Percentiles rank a stretch among this genome's conserved stretches.
Conservation (phyloP, 192 early-diverging fungal genomes). For the Endogone sp. region DNA sequence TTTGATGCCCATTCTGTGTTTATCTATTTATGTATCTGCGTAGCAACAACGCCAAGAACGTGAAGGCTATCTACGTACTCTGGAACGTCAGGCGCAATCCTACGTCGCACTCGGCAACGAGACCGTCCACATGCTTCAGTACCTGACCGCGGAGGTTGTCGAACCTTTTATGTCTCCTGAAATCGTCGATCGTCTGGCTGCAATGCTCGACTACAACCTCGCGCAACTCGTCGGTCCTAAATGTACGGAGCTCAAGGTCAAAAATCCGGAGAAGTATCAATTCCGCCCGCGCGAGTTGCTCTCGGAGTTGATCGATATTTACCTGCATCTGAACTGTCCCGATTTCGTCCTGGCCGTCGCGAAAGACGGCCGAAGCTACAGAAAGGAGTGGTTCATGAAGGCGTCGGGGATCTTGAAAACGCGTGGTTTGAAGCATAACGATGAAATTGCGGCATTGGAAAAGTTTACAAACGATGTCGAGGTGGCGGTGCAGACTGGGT, state of each 20-base stretch:
- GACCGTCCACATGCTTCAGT: conserved; percentile 90
- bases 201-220: conserved; percentile 98
- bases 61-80: conserved; percentile 45
- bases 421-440: conserved; percentile 57
- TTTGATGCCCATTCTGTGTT: background rate
- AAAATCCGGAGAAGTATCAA: conserved; percentile 80
- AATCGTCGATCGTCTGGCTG: conserved; percentile 88
- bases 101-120: conserved; percentile 88
- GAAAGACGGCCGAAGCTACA: conserved; percentile 82
- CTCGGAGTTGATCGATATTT: conserved; percentile 82
- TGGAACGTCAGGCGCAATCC: conserved; percentile 82
- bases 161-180: conserved; percentile 84
- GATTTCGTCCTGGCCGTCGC: conserved; percentile 80
- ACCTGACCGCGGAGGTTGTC: conserved; percentile 74
- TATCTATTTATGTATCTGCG: background rate
- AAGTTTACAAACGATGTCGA: conserved; percentile 76
- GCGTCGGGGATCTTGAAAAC: conserved; percentile 67
- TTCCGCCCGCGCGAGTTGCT: conserved; percentile 84
- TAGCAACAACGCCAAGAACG: conserved; percentile 61
- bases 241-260: conserved; percentile 86
- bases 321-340: conserved; percentile 60
- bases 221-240: conserved; percentile 85
- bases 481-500: conserved; percentile 52
- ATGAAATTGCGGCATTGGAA: conserved; percentile 57
- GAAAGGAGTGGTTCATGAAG: conserved; percentile 69